These are phyloP conservation scores for Huntiella abstrusa DNA, from an alignment of 2,329 filamentous ascomycete species.

Conservation along the genomic window DNA sequence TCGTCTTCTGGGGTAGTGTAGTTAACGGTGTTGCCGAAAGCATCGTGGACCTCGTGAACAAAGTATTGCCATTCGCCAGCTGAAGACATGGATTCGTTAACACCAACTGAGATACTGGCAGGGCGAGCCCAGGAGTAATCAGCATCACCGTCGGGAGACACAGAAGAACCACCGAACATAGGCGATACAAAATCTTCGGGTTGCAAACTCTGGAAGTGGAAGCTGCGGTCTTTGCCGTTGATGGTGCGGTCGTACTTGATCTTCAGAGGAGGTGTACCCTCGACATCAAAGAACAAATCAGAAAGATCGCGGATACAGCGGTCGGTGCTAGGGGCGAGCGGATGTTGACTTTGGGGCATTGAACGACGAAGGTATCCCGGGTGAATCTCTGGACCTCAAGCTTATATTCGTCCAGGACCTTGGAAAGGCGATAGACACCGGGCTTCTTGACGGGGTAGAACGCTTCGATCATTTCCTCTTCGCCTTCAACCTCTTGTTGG, in stretches of 20 bases:
- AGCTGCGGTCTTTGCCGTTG: slow-evolving; percentile 65
- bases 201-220: slow-evolving; percentile 84
- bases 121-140: slow-evolving; percentile 60
- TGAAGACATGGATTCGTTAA: slow-evolving; percentile 74
- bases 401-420: slow-evolving; percentile 82
- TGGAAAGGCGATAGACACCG: slow-evolving; percentile 68
- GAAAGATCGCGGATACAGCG: slow-evolving; percentile 81
- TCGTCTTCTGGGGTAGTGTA: slow-evolving; percentile 53
- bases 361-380: slow-evolving; percentile 66
- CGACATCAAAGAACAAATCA: slow-evolving; percentile 62
- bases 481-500: slow-evolving; percentile 44
- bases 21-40: slow-evolving; percentile 66
- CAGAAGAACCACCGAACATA: slow-evolving; percentile 42
- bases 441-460: slow-evolving; percentile 65
- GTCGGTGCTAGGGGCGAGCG: slow-evolving; percentile 39
- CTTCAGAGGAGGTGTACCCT: slow-evolving; percentile 77
- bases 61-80: slow-evolving; percentile 76
- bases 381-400: slow-evolving; percentile 66
- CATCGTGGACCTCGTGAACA: slow-evolving; percentile 82
- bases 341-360: slow-evolving; percentile 65
- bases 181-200: slow-evolving; percentile 73
- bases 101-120: slow-evolving; percentile 55
- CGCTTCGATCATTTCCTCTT: slow-evolving; percentile 44
- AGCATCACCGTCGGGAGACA: slow-evolving; percentile 38
- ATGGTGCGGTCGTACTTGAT: slow-evolving; percentile 81